A percentile compares a stretch with the other conserved stretches of the same genome.
Conservation (phyloP, 257 asterid genomes). For the Fraxinus pennsylvanica region DNA sequence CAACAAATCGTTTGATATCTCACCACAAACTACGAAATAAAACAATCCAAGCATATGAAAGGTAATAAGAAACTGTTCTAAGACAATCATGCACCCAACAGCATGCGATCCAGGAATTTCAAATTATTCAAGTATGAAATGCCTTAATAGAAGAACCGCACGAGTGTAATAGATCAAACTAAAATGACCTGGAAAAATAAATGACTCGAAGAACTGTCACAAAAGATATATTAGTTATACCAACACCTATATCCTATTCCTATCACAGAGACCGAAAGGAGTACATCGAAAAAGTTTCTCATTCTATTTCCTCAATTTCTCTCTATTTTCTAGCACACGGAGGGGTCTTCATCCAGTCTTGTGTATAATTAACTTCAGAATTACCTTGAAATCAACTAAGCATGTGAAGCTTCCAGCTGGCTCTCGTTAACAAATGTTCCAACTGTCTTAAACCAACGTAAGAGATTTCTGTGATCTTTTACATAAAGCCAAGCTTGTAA, state of each 20-base stretch:
- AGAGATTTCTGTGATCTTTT: conserved; percentile 83
- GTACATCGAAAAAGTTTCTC: background rate
- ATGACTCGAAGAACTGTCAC: background rate
- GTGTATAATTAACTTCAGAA: background rate
- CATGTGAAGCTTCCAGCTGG: conserved; percentile 32
- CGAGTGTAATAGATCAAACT: background rate
- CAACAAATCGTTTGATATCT: background rate
- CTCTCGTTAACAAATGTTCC: conserved; percentile 49
- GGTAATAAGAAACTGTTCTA: background rate
- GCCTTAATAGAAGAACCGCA: background rate
- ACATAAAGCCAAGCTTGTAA: conserved; percentile 98
- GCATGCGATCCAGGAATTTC: background rate
- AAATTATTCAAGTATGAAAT: background rate
- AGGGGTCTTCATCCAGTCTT: background rate
- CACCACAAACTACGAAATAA: background rate
- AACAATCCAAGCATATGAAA: background rate
- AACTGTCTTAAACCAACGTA: conserved; percentile 62
- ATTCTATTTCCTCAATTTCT: background rate
- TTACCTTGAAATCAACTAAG: conserved; percentile 19
- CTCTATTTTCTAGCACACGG: background rate
- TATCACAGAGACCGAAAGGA: background rate
- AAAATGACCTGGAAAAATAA: background rate
- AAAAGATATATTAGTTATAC: background rate
- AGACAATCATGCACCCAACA: background rate
- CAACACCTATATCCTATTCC: background rate